A percentile compares a stretch with the other conserved stretches of the same genome.
Evolutionary conservation across 805 yeast species (phyloP).

Genomic region (Yarrowia sp.): DNA sequence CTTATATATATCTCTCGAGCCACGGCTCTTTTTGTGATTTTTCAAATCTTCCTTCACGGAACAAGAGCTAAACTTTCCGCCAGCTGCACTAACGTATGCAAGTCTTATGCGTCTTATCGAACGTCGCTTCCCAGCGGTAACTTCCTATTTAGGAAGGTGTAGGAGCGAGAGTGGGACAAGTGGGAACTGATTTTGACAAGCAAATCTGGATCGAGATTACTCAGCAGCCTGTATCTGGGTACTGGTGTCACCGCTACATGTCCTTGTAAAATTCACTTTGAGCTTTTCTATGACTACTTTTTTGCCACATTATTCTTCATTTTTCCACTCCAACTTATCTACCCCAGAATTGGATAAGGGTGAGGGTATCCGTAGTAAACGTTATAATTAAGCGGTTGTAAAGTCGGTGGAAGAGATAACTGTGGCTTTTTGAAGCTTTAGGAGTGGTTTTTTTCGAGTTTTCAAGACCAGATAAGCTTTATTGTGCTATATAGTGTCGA

Average conservation of each 20-base stretch:
- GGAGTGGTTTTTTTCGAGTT: neutral
- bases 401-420: neutral
- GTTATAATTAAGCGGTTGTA: conserved; percentile 1
- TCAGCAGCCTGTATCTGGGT: too few species aligned
- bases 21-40: conserved; percentile 8
- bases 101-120: conserved; percentile 16
- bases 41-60: conserved; percentile 9
- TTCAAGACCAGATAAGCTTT: neutral
- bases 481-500: neutral
- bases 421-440: neutral
- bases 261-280: too few species aligned
- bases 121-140: conserved; percentile 2
- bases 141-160: conserved; percentile 37
- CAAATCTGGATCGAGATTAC: too few species aligned
- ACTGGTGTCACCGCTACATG: too few species aligned
- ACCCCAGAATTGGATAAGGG: conserved; percentile 37
- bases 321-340: neutral
- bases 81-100: neutral
- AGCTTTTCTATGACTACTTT: too few species aligned
- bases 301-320: neutral
- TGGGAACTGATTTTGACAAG: too few species aligned
- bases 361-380: neutral
- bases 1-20: neutral
- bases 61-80: conserved; percentile 23
- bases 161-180: neutral